phyloP scores from a whole-genome alignment of 257 asterid species.

The Lantana camara region DNA sequence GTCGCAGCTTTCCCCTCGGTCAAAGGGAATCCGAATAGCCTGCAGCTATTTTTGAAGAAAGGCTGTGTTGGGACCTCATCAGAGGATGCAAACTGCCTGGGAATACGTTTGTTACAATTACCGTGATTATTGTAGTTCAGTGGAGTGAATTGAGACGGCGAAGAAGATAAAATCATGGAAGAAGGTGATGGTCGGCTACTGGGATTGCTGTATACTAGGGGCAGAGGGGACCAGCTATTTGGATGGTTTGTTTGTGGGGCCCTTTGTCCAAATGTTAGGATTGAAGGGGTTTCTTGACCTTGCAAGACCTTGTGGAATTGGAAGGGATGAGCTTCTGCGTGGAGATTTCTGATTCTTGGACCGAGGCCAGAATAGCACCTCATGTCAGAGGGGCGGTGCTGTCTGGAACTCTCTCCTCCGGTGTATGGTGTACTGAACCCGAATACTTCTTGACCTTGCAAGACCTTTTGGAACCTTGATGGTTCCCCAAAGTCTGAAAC shows the following conservation, averaged over 20 bases:
- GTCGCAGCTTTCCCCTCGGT: slow-evolving; percentile 54
- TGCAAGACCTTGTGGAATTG: slow-evolving; percentile 94
- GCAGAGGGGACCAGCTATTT: slow-evolving; percentile 52
- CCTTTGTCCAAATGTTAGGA: slow-evolving; percentile 45
- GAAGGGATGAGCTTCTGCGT: slow-evolving; percentile 48
- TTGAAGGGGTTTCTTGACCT: slow-evolving; percentile 87
- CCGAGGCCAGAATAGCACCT: slow-evolving; percentile 49
- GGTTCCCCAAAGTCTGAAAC: slow-evolving; percentile 77
- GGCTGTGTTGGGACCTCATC: slow-evolving; percentile 50
- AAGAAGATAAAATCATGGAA: slow-evolving; percentile 49
- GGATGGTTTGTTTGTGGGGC: slow-evolving; percentile 43
- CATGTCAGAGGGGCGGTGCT: slow-evolving; percentile 46
- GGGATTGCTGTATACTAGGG: slow-evolving; percentile 36
- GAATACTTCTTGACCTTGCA: slow-evolving; percentile 99
- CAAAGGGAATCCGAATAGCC: slow-evolving; percentile 86
- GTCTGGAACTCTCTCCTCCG: slow-evolving; percentile 48
- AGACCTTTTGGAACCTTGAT: slow-evolving; percentile 93
- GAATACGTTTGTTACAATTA: slow-evolving; percentile 21
- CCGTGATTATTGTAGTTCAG: slow-evolving; percentile 31
- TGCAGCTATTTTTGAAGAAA: slow-evolving; percentile 54
- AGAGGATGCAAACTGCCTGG: slow-evolving; percentile 31
- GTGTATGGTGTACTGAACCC: slow-evolving; percentile 50
- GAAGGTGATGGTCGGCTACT: slow-evolving; percentile 45
- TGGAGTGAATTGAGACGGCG: slow-evolving; percentile 37
- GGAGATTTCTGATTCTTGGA: slow-evolving; percentile 43